Percentiles rank a stretch among this genome's conserved stretches.
phyloP scores from a whole-genome alignment of 2,329 filamentous ascomycete genomes.

The Neofusicoccum umdonicola region DNA sequence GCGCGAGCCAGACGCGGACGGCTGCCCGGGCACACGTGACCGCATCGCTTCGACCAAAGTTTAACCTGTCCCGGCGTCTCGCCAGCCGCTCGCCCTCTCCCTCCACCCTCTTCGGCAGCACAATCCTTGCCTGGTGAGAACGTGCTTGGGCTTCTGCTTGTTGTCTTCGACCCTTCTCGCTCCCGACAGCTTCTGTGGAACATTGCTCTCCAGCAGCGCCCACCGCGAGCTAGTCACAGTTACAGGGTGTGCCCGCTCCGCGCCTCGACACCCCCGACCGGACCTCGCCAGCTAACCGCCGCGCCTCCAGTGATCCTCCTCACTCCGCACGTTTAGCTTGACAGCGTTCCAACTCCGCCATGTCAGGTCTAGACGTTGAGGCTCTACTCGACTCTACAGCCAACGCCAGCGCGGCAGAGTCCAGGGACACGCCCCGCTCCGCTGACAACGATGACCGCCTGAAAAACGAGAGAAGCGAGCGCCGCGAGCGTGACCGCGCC shows the following conservation, averaged over 20 bases:
- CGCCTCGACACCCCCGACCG: neutral
- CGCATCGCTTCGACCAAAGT: neutral
- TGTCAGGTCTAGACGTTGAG: conserved; percentile 79
- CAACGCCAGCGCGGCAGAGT: conserved; percentile 46
- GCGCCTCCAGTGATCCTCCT: conserved; percentile 18
- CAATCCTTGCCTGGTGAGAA: neutral
- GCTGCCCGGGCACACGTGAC: neutral
- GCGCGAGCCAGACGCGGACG: neutral
- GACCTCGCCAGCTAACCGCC: conserved; percentile 15
- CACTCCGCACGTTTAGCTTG: conserved; percentile 15
- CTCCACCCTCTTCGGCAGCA: neutral
- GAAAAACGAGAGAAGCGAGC: conserved; percentile 31
- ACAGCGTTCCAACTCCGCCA: conserved; percentile 38
- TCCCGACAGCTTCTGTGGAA: neutral
- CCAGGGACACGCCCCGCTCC: conserved; percentile 38
- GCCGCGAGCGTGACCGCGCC: conserved; percentile 33
- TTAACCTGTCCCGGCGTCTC: neutral
- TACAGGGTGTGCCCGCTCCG: conserved; percentile 13
- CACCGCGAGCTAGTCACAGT: conserved; percentile 12
- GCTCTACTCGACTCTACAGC: conserved; percentile 85
- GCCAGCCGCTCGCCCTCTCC: neutral
- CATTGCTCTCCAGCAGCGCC: neutral
- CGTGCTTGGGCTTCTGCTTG: neutral
- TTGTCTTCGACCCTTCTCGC: neutral
- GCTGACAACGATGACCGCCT: conserved; percentile 51